Evolutionary conservation across 257 asterid species (phyloP).

Genomic region (Verbena officinalis): DNA sequence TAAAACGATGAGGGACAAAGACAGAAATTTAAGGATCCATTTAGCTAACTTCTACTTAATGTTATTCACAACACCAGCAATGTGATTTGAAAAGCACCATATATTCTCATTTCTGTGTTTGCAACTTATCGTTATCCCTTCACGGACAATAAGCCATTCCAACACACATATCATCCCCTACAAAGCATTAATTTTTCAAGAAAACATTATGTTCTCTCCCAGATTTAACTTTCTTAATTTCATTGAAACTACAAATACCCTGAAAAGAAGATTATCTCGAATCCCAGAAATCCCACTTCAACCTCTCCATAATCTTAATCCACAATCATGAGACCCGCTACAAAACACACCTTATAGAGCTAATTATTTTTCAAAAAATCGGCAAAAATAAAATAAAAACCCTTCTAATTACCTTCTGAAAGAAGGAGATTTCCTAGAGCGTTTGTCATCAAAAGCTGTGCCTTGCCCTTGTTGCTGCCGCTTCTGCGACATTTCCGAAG

Average conservation of each 20-base stretch:
- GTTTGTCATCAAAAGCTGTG: constrained; percentile 50
- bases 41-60: too few species aligned
- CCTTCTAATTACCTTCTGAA: constrained; percentile 51
- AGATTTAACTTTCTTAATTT: neutral
- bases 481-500: constrained; percentile 43
- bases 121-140: neutral
- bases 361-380: neutral
- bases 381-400: neutral
- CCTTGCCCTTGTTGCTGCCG: constrained; percentile 64
- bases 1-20: too few species aligned
- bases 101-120: neutral
- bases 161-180: constrained; percentile 1
- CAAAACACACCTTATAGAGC: neutral
- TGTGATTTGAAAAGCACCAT: neutral
- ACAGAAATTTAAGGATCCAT: too few species aligned
- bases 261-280: neutral
- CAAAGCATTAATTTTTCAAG: neutral
- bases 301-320: neutral
- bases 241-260: neutral
- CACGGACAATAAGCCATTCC: neutral
- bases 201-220: neutral
- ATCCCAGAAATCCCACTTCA: too few species aligned
- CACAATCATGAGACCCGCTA: neutral
- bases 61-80: neutral
- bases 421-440: constrained; percentile 57